Evolutionary conservation across 2,329 filamentous ascomycete genomes (phyloP).

Genomic region (Cordyceps javanica): DNA sequence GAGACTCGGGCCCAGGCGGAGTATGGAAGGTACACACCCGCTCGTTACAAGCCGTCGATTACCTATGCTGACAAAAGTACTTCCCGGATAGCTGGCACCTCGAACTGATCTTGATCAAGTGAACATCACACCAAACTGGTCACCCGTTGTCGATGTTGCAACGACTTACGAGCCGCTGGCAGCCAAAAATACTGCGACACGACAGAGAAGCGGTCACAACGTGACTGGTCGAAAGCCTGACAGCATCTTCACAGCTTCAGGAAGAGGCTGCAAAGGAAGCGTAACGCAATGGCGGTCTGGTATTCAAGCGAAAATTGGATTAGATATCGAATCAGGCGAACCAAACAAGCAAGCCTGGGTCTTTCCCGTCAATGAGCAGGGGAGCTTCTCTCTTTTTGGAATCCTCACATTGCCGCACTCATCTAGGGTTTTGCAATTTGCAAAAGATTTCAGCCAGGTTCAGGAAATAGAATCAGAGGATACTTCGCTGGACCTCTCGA

Average conservation of each 20-base stretch:
- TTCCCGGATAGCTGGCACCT: conserved; percentile 40
- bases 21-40: conserved; percentile 58
- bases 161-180: conserved; percentile 25
- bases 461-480: conserved; percentile 34
- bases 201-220: conserved; percentile 20
- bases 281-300: conserved; percentile 66
- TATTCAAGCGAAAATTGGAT: conserved; percentile 59
- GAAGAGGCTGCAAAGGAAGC: conserved; percentile 54
- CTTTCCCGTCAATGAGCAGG: conserved; percentile 28
- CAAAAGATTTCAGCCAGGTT: conserved; percentile 40
- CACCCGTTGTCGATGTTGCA: conserved; percentile 48
- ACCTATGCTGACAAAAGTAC: conserved; percentile 4
- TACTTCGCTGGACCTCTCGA: conserved; percentile 44
- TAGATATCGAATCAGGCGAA: conserved; percentile 46
- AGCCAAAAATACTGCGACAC: conserved; percentile 10
- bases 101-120: conserved; percentile 41
- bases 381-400: conserved; percentile 24
- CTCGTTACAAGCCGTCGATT: conserved; percentile 8
- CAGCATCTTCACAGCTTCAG: conserved; percentile 60
- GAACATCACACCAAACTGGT: conserved; percentile 56
- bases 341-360: conserved; percentile 49
- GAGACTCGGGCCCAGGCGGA: conserved; percentile 70
- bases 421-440: conserved; percentile 43
- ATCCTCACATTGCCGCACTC: conserved; percentile 45
- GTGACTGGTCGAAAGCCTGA: conserved; percentile 33